phyloP scores from a whole-genome alignment of 1,139 yeast genomes.

The Suhomyces taliae region DNA sequence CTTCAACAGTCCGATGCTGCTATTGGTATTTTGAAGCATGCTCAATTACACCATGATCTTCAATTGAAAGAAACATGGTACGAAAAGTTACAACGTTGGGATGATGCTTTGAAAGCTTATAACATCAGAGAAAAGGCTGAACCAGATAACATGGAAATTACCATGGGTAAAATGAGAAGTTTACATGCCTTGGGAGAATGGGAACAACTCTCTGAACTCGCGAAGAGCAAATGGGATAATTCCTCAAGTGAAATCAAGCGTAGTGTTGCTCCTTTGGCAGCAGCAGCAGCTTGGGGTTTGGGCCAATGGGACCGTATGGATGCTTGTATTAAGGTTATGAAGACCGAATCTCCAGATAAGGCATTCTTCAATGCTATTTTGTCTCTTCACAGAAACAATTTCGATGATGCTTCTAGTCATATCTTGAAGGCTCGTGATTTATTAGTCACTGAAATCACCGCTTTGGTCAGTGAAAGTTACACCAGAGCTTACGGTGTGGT shows the following conservation, averaged over 20 bases:
- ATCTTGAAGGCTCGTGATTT: slow-evolving; percentile 84
- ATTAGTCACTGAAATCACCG: slow-evolving; percentile 89
- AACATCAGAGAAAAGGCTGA: slow-evolving; percentile 64
- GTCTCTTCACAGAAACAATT: slow-evolving; percentile 81
- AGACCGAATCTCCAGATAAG: slow-evolving; percentile 87
- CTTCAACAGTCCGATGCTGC: slow-evolving; percentile 98
- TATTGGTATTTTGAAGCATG: slow-evolving; percentile 92
- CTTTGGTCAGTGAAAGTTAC: slow-evolving; percentile 92
- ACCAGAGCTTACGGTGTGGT: slow-evolving; percentile 97
- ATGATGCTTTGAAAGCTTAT: slow-evolving; percentile 91
- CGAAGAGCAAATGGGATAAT: slow-evolving; percentile 80
- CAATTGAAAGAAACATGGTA: slow-evolving; percentile 98
- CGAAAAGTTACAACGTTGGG: slow-evolving; percentile 96
- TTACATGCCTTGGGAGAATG: slow-evolving; percentile 97
- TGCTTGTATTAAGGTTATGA: slow-evolving; percentile 85
- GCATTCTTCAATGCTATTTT: slow-evolving; percentile 93
- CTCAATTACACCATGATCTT: slow-evolving; percentile 88
- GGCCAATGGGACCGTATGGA: slow-evolving; percentile 98
- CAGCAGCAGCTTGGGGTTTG: slow-evolving; percentile 99
- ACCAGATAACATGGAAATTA: slow-evolving; percentile 68
- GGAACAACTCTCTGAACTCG: slow-evolving; percentile 87
- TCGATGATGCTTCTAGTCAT: slow-evolving; percentile 76
- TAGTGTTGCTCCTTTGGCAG: slow-evolving; percentile 95
- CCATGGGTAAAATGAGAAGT: slow-evolving; percentile 98
- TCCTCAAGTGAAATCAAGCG: slow-evolving; percentile 73